A percentile compares a stretch with the other conserved stretches of the same genome.
phyloP scores from a whole-genome alignment of 305 asterid species.

The Fraxinus nigra region DNA sequence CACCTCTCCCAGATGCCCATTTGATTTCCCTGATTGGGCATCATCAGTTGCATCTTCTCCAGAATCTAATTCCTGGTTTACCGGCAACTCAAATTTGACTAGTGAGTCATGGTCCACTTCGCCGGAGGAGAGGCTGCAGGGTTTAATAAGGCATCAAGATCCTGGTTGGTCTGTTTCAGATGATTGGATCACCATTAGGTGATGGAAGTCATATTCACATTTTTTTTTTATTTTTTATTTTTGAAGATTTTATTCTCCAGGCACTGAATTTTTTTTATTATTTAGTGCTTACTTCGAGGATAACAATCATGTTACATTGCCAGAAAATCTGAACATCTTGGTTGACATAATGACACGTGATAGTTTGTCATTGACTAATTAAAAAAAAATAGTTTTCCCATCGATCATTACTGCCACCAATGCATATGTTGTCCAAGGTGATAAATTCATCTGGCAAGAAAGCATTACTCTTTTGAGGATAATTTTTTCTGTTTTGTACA shows the following conservation, averaged over 20 bases:
- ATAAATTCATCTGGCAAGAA: too few species aligned
- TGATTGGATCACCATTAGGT: conserved; percentile 64
- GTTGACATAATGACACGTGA: too few species aligned
- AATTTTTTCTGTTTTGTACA: neutral
- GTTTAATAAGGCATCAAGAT: conserved; percentile 17
- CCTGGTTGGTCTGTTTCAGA: conserved; percentile 53
- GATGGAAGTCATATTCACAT: conserved; percentile 34
- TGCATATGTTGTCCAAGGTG: too few species aligned
- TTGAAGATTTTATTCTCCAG: conserved; percentile 20
- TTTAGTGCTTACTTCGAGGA: neutral
- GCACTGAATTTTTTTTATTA: conserved; percentile 21
- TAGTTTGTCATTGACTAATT: too few species aligned
- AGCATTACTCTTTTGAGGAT: neutral
- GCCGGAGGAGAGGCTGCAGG: conserved; percentile 44
- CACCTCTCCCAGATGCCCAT: conserved; percentile 44
- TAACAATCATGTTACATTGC: too few species aligned
- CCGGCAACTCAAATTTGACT: conserved; percentile 18
- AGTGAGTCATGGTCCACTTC: conserved; percentile 22
- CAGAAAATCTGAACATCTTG: too few species aligned
- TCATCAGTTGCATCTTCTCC: conserved; percentile 26
- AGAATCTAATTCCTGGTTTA: conserved; percentile 14
- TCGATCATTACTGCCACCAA: too few species aligned
- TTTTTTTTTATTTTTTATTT: neutral
- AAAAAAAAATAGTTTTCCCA: too few species aligned
- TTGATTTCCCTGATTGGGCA: conserved; percentile 49